These are phyloP conservation scores for Sphaerobolus stellatus DNA, from an alignment of 1,284 basidiomycete species.

Conservation along the genomic window DNA sequence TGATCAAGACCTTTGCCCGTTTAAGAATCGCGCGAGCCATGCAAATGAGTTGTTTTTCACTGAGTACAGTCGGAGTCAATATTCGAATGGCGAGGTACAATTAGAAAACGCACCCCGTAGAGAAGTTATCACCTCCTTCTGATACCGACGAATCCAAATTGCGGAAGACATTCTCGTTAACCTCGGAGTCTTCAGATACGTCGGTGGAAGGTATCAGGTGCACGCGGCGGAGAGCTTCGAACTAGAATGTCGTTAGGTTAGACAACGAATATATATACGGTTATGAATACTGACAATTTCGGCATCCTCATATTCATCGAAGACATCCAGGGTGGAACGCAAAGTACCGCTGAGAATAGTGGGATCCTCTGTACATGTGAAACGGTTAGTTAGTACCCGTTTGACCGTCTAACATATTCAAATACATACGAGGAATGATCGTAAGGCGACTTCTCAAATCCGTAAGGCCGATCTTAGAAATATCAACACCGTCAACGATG, in stretches of 20 bases:
- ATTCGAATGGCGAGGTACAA: not conserved
- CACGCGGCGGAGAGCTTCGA: conserved; percentile 84
- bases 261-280: not conserved
- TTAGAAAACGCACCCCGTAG: conserved; percentile 61
- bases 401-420: not conserved
- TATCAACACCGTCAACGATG: conserved; percentile 85
- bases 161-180: conserved; percentile 85
- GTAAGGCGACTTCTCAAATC: conserved; percentile 84
- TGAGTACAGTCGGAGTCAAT: conserved; percentile 22
- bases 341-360: conserved; percentile 86
- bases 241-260: conserved; percentile 42
- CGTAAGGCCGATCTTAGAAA: conserved; percentile 81
- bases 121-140: conserved; percentile 93
- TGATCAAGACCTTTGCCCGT: conserved; percentile 71
- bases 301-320: conserved; percentile 82
- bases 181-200: conserved; percentile 48
- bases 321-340: conserved; percentile 86
- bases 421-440: conserved; percentile 82
- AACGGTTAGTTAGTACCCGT: conserved; percentile 35
- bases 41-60: conserved; percentile 80
- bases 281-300: conserved; percentile 63
- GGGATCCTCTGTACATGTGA: conserved; percentile 67
- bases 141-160: conserved; percentile 83
- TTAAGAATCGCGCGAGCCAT: conserved; percentile 83
- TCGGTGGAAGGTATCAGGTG: conserved; percentile 65